A percentile compares a stretch with the other conserved stretches of the same genome.
Conservation (phyloP, 495 filamentous ascomycete species). For the Acidiella bohemica region DNA sequence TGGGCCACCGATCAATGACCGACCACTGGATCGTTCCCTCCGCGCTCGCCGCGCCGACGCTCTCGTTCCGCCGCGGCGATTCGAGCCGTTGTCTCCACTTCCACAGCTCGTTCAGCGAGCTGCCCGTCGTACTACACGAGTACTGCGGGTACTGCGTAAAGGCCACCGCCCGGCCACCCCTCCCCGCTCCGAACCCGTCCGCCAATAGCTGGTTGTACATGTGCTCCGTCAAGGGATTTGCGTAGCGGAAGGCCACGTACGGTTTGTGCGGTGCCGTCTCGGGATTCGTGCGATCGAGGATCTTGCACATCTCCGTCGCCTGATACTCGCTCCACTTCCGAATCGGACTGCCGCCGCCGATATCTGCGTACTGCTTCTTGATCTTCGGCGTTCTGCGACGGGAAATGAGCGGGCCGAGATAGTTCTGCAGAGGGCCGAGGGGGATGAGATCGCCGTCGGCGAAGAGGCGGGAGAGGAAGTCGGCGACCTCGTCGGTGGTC, state of each 20-base stretch:
- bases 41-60: conserved; percentile 29
- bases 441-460: conserved; percentile 94
- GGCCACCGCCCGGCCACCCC: conserved; percentile 80
- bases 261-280: conserved; percentile 94
- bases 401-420: conserved; percentile 78
- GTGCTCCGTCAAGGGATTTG: conserved; percentile 82
- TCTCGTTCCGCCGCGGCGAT: conserved; percentile 25
- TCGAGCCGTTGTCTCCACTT: conserved; percentile 85
- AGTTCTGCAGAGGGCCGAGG: conserved; percentile 81
- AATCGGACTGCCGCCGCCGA: conserved; percentile 94
- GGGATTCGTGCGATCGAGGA: conserved; percentile 78
- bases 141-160: conserved; percentile 99
- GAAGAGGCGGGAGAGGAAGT: conserved; percentile 89
- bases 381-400: conserved; percentile 87
- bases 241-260: conserved; percentile 98
- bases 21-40: conserved; percentile 79
- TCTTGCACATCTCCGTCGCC: conserved; percentile 84
- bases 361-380: conserved; percentile 82
- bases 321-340: conserved; percentile 96
- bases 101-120: conserved; percentile 93
- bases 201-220: conserved; percentile 69
- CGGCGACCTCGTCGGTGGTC: conserved; percentile 71
- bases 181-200: conserved; percentile 80
- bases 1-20: conserved; percentile 95
- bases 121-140: conserved; percentile 95